These are phyloP conservation scores for Trichoderma harzianum DNA, from an alignment of 2,329 filamentous ascomycete genomes.

Conservation along the genomic window DNA sequence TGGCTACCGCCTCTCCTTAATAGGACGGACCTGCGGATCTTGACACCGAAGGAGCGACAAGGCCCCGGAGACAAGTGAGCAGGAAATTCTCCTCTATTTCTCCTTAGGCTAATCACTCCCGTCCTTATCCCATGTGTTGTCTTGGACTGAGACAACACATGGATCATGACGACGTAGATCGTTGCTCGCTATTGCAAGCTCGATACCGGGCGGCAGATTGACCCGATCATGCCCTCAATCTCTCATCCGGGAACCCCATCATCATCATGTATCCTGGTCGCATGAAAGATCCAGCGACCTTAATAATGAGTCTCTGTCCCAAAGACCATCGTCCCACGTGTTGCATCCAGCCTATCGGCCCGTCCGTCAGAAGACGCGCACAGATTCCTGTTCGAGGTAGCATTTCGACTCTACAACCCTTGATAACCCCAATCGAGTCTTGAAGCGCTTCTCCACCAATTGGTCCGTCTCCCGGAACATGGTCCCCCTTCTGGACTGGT, in stretches of 20 bases:
- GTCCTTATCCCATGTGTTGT: background rate
- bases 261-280: background rate
- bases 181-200: background rate
- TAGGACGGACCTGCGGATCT: background rate
- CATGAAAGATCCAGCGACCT: background rate
- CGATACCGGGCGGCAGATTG: constrained; percentile 11
- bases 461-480: background rate
- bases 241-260: background rate
- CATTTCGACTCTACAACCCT: constrained; percentile 4
- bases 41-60: background rate
- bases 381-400: constrained; percentile 17
- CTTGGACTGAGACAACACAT: background rate
- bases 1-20: background rate
- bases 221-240: background rate
- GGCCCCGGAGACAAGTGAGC: background rate
- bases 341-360: constrained; percentile 19
- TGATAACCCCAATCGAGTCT: constrained; percentile 10
- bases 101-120: background rate
- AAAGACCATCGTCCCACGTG: constrained; percentile 14
- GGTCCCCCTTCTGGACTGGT: constrained; percentile 14
- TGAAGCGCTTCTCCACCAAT: constrained; percentile 2
- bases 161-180: background rate
- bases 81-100: background rate
- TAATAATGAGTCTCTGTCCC: background rate
- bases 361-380: constrained; percentile 17